phyloP scores from a whole-genome alignment of 2,329 filamentous ascomycete species.

The Penicillium rolfsii region DNA sequence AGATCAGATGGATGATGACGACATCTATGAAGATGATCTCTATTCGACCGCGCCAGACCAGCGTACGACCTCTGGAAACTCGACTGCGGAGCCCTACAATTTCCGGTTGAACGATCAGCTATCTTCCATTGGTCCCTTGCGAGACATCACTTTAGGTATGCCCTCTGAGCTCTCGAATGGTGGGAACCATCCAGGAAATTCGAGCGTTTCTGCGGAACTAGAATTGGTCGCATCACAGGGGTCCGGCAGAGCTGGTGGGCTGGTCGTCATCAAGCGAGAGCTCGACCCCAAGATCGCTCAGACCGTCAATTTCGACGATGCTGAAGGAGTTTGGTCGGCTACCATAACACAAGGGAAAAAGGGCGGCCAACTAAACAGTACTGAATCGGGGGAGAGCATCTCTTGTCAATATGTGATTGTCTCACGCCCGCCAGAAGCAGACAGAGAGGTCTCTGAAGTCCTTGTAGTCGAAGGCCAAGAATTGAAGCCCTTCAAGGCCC shows the following conservation, averaged over 20 bases:
- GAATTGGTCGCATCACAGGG: slow-evolving; percentile 60
- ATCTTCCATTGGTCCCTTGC: slow-evolving; percentile 77
- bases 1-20: slow-evolving; percentile 62
- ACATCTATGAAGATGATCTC: slow-evolving; percentile 59
- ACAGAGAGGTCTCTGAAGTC: slow-evolving; percentile 76
- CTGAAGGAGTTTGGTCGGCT: slow-evolving; percentile 81
- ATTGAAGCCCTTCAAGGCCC: slow-evolving; percentile 74
- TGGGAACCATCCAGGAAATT: slow-evolving; percentile 50
- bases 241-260: slow-evolving; percentile 62
- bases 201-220: slow-evolving; percentile 42
- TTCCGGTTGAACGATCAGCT: slow-evolving; percentile 80
- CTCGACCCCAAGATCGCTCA: slow-evolving; percentile 74
- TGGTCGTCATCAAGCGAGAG: slow-evolving; percentile 77
- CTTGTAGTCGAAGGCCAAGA: slow-evolving; percentile 74
- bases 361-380: slow-evolving; percentile 50
- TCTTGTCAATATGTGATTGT: slow-evolving; percentile 79
- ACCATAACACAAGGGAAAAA: slow-evolving; percentile 52
- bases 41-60: slow-evolving; percentile 44
- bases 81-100: slow-evolving; percentile 58
- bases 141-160: slow-evolving; percentile 71
- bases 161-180: slow-evolving; percentile 50
- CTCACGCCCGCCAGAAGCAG: slow-evolving; percentile 67
- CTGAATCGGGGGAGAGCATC: slow-evolving; percentile 55
- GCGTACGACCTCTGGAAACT: slow-evolving; percentile 26
- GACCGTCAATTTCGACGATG: slow-evolving; percentile 71